Evolutionary conservation across 306 rosid genomes (phyloP).

Genomic region (Pterocarpus santalinus): DNA sequence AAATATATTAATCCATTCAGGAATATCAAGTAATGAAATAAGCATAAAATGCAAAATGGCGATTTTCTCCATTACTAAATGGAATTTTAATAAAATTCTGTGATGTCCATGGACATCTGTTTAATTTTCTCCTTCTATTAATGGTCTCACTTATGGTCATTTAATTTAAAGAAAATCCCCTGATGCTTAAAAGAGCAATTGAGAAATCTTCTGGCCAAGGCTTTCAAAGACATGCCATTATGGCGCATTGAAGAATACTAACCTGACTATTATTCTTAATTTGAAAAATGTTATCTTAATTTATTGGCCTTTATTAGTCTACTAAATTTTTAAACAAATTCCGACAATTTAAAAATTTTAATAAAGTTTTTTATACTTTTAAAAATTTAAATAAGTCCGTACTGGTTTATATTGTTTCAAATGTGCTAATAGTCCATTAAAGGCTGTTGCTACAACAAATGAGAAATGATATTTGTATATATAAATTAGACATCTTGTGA

Average conservation of each 20-base stretch:
- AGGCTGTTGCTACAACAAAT: no score
- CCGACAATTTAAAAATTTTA: no score
- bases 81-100: constrained; percentile 27
- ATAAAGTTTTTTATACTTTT: no score
- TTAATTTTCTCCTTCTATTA: constrained; percentile 17
- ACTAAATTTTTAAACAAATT: no score
- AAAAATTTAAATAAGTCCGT: no score
- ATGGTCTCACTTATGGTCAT: background rate
- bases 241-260: background rate
- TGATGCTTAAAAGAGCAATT: background rate
- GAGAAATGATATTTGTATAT: no score
- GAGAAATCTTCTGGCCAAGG: background rate
- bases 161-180: background rate
- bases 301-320: no score
- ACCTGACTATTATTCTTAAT: background rate
- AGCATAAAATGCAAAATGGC: constrained; percentile 11
- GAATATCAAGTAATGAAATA: background rate
- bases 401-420: no score
- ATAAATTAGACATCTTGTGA: no score
- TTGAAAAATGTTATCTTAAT: background rate
- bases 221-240: no score
- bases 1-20: background rate
- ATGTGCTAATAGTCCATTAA: no score
- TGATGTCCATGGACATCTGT: constrained; percentile 11
- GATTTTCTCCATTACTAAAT: constrained; percentile 10